Conservation (phyloP, 208 protist species). For the Porcisia hertigi region DNA sequence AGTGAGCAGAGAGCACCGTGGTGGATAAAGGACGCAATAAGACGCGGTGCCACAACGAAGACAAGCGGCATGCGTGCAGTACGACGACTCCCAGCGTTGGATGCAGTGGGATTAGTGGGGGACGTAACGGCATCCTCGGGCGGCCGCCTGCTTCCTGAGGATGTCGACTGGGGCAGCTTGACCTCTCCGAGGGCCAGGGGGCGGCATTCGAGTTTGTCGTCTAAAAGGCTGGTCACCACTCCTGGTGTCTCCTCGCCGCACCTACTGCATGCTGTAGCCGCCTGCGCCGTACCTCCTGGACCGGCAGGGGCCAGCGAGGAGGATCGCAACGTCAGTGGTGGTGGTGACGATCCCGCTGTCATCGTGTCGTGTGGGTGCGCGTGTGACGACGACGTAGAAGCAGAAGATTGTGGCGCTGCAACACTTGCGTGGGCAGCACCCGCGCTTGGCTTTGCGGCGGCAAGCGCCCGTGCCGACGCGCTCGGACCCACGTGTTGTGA, state of each 20-base stretch:
- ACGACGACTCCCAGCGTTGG: not conserved
- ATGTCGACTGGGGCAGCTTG: not conserved
- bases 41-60: conserved; percentile 76
- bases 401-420: not conserved
- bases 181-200: not conserved
- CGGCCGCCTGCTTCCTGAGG: not conserved
- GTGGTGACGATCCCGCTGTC: not conserved
- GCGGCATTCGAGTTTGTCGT: not conserved
- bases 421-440: not conserved
- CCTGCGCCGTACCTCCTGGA: not conserved
- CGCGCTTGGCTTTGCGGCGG: not conserved
- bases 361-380: conserved; percentile 6
- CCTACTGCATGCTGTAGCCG: not conserved
- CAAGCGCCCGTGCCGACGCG: not conserved
- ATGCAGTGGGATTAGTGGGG: not conserved
- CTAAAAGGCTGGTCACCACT: not conserved
- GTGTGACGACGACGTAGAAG: not conserved
- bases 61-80: conserved; percentile 65
- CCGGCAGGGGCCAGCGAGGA: not conserved
- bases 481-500: not conserved
- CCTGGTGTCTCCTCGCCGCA: not conserved
- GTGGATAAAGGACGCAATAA: conserved; percentile 82
- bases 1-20: conserved; percentile 82
- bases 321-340: not conserved
- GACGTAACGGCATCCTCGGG: not conserved